A percentile compares a stretch with the other conserved stretches of the same genome.
Conservation (phyloP, 2,329 filamentous ascomycete species). For the Cladophialophora yegresii region DNA sequence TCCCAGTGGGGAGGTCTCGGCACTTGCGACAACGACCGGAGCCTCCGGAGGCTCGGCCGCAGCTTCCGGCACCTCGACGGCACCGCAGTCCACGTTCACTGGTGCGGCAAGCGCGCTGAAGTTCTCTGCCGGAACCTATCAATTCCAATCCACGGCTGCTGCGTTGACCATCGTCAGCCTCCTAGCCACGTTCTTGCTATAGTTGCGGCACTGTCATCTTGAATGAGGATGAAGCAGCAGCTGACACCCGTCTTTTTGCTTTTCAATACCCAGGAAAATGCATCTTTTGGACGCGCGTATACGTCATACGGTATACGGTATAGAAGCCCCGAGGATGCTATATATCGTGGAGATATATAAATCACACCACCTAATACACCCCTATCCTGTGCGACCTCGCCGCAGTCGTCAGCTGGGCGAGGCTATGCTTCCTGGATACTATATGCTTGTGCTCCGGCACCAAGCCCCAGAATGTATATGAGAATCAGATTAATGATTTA, state of each 20-base stretch:
- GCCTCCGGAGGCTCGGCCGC: neutral
- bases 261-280: constrained; percentile 7
- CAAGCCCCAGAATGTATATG: constrained; percentile 1
- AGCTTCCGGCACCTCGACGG: neutral
- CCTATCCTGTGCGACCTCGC: neutral
- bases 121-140: neutral
- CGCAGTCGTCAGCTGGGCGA: neutral
- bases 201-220: neutral
- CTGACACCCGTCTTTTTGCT: neutral
- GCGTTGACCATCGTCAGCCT: constrained; percentile 4
- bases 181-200: constrained; percentile 3
- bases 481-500: neutral
- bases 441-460: neutral
- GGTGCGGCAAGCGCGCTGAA: constrained; percentile 14
- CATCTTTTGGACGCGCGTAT: neutral
- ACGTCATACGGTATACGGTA: neutral
- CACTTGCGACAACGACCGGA: neutral
- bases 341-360: neutral
- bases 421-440: neutral
- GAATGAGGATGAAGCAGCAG: neutral
- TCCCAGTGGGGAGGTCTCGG: constrained; percentile 3
- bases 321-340: constrained; percentile 2
- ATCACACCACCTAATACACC: neutral
- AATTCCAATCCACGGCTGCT: neutral
- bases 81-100: constrained; percentile 15